Conservation (phyloP, 768 basidiomycete genomes). For the Kwoniella heveanensis region DNA sequence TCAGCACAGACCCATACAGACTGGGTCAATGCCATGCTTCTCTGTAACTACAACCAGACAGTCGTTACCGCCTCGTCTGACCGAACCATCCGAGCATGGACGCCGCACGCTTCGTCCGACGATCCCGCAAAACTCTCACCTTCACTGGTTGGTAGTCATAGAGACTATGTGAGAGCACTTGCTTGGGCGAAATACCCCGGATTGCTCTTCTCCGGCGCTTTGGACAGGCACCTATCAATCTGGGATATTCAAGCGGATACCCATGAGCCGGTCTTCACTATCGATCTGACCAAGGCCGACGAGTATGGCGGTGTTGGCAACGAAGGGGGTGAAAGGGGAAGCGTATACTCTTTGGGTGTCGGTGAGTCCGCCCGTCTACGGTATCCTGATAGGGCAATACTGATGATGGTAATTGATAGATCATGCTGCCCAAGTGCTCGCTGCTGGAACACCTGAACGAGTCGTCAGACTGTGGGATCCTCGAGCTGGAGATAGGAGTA, state of each 20-base stretch:
- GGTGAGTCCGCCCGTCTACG: constrained; percentile 32
- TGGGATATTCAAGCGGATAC: constrained; percentile 71
- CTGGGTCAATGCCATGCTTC: constrained; percentile 92
- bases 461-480: constrained; percentile 94
- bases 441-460: constrained; percentile 86
- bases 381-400: no score
- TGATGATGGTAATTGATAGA: constrained; percentile 64
- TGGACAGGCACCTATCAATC: constrained; percentile 88
- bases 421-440: constrained; percentile 75
- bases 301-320: constrained; percentile 39
- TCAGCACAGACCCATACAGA: constrained; percentile 86
- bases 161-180: constrained; percentile 53
- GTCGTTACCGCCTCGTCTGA: constrained; percentile 95
- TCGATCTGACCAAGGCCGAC: constrained; percentile 46
- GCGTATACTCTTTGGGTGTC: constrained; percentile 55
- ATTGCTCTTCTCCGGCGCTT: constrained; percentile 66
- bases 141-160: constrained; percentile 52
- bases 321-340: constrained; percentile 47
- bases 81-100: constrained; percentile 91
- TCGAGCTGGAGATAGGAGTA: constrained; percentile 73
- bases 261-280: constrained; percentile 50
- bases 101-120: constrained; percentile 68
- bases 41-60: constrained; percentile 90
- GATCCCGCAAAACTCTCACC: constrained; percentile 61
- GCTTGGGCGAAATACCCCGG: constrained; percentile 48